Evolutionary conservation across 1,139 yeast species (phyloP).

Genomic region (Pichia sp.): DNA sequence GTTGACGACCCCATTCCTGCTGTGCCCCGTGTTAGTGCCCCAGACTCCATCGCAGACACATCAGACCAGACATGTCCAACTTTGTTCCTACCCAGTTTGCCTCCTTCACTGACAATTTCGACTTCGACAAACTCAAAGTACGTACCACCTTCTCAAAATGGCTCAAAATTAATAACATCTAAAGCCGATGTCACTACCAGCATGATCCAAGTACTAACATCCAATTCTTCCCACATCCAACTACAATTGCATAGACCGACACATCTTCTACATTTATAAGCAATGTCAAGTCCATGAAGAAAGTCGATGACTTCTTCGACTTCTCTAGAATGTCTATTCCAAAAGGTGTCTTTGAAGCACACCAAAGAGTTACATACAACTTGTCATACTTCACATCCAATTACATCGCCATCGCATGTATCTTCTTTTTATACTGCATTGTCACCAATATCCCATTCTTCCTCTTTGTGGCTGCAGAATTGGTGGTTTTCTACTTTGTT

Average conservation of each 20-base stretch:
- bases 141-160: conserved; percentile 13
- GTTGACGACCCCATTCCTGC: no score
- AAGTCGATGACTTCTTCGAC: conserved; percentile 60
- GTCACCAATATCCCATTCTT: conserved; percentile 51
- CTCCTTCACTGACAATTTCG: conserved; percentile 32
- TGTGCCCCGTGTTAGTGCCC: no score
- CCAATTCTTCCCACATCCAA: neutral
- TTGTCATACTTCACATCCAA: conserved; percentile 55
- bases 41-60: no score
- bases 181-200: no score
- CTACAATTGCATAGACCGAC: conserved; percentile 25
- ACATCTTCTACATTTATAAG: conserved; percentile 36
- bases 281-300: conserved; percentile 47
- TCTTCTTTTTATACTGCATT: conserved; percentile 28
- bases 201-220: conserved; percentile 1
- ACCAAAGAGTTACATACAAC: conserved; percentile 52
- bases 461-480: conserved; percentile 62
- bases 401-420: conserved; percentile 45
- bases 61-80: conserved; percentile 24
- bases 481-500: conserved; percentile 69
- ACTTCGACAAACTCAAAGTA: conserved; percentile 32
- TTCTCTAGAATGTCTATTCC: conserved; percentile 53
- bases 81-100: conserved; percentile 36
- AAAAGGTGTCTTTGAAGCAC: conserved; percentile 49
- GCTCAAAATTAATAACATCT: no score